Base-by-base conservation (phyloP, 768 basidiomycete genomes). In the Amanita phalloides region DNA sequence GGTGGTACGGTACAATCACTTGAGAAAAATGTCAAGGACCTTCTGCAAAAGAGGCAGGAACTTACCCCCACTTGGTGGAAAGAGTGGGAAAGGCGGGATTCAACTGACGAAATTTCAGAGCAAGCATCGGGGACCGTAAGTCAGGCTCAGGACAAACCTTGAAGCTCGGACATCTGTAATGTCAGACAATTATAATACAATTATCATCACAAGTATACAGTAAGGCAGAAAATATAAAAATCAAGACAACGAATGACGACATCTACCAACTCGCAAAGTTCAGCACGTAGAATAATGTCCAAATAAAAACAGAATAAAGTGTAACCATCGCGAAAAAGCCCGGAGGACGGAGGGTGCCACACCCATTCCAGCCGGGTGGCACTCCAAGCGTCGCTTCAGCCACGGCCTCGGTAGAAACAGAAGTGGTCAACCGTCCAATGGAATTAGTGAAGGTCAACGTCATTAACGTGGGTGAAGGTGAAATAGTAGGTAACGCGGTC, bases 371-470 rank as follows among this genome's bases (percentile, higher is more conserved):
- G 21, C 83, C 80, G 14, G 84, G 81, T 10, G 85, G 84, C 30
- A 74, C 58, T 7, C 88, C 87, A 9, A 90, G 74, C 6, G 72
- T 71, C 6, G 80, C 68, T 20, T 74, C 69, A 1, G 78, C 68
- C 52, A 68, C 55, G 3, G 68, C 60, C 6, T 74, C 59, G 11
- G 75, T 73, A 32, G 76, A 80, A 8, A 76, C 75, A 0, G 77
- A 71, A 7, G 83, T 88, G 2, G 71, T 63, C 1, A 81, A 57
- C 8, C 66, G 57, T 1, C 86, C 85, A 54, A 67, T 66, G 9
- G 74, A 59, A 53, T 84, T 69, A 2, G 87, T 88, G 33, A 77
- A 53, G 25, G 78, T 64, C 42, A 84, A 61, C 2, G 86, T 89
- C 23, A 70, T 67, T 13, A 78, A 61, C 6, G 74, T 73, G 2